Conservation (phyloP, 805 yeast genomes). For the Yarrowia keelungensis region DNA sequence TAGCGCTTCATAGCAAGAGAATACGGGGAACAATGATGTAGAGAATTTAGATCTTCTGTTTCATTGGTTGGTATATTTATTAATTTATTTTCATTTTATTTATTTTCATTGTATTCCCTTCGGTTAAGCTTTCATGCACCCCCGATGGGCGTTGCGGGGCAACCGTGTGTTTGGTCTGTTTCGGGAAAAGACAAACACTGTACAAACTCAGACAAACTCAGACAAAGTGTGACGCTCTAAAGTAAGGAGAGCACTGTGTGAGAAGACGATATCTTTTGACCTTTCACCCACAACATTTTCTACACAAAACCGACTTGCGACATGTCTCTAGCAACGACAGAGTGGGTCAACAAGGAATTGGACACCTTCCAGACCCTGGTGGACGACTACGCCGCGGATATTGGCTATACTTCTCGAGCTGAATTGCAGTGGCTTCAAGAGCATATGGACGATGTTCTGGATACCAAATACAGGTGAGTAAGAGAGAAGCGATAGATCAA, state of each 20-base stretch:
- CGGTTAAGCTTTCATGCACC: too few relatives aligned
- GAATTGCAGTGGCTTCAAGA: constrained; percentile 55
- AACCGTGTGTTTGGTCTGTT: constrained; percentile 34
- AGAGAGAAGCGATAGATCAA: too few relatives aligned
- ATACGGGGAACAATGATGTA: too few relatives aligned
- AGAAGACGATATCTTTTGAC: not conserved
- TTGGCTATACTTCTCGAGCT: constrained; percentile 52
- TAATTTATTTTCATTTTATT: too few relatives aligned
- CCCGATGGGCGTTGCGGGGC: constrained; percentile 30
- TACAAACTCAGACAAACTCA: constrained; percentile 2
- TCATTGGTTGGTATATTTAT: too few relatives aligned
- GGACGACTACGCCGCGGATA: constrained; percentile 52
- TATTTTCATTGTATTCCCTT: too few relatives aligned
- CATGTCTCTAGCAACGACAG: constrained; percentile 55
- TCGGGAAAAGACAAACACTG: constrained; percentile 35
- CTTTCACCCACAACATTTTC: not conserved
- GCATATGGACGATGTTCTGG: constrained; percentile 52
- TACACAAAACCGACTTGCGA: not conserved
- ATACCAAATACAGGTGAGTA: constrained; percentile 46
- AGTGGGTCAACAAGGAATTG: constrained; percentile 59
- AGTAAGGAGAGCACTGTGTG: constrained; percentile 2
- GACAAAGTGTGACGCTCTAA: not conserved
- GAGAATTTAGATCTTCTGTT: too few relatives aligned
- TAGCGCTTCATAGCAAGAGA: too few relatives aligned
- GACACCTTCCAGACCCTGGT: constrained; percentile 53